Evolutionary conservation across 192 early-diverging fungal species (phyloP).

Genomic region (Coemansia sp.): DNA sequence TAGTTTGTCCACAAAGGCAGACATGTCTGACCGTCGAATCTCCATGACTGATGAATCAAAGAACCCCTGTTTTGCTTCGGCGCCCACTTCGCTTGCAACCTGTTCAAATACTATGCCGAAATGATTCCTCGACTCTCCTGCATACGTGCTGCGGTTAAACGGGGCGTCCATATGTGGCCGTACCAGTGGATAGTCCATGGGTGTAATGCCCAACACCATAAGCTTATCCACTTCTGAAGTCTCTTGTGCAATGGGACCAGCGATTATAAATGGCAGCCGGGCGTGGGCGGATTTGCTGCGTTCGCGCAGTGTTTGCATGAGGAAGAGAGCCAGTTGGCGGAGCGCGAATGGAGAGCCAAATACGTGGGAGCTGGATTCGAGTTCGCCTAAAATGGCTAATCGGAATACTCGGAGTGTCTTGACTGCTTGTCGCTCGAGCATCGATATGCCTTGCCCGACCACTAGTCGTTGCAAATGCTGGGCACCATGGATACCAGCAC

Average conservation of each 20-base stretch:
- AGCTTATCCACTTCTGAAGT: slow-evolving; percentile 54
- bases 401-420: slow-evolving; percentile 74
- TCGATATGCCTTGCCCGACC: slow-evolving; percentile 71
- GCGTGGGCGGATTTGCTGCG: slow-evolving; percentile 21
- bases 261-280: slow-evolving; percentile 73
- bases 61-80: slow-evolving; percentile 64
- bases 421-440: slow-evolving; percentile 78
- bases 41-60: slow-evolving; percentile 85
- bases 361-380: slow-evolving; percentile 24
- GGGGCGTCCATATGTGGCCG: slow-evolving; percentile 54
- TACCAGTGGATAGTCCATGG: slow-evolving; percentile 48
- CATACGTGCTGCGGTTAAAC: slow-evolving; percentile 28
- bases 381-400: slow-evolving; percentile 66
- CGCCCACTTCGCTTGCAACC: slow-evolving; percentile 64
- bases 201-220: slow-evolving; percentile 67
- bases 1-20: slow-evolving; percentile 61
- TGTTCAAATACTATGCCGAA: slow-evolving; percentile 84
- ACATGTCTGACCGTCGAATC: slow-evolving; percentile 70
- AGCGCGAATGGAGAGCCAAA: slow-evolving; percentile 65
- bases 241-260: slow-evolving; percentile 56
- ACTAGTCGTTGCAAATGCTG: slow-evolving; percentile 74
- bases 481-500: slow-evolving; percentile 65
- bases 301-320: slow-evolving; percentile 65
- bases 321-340: slow-evolving; percentile 75
- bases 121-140: slow-evolving; percentile 55